Evolutionary conservation across 2,329 filamentous ascomycete genomes (phyloP).

Genomic region (Diaporthe citriasiana): DNA sequence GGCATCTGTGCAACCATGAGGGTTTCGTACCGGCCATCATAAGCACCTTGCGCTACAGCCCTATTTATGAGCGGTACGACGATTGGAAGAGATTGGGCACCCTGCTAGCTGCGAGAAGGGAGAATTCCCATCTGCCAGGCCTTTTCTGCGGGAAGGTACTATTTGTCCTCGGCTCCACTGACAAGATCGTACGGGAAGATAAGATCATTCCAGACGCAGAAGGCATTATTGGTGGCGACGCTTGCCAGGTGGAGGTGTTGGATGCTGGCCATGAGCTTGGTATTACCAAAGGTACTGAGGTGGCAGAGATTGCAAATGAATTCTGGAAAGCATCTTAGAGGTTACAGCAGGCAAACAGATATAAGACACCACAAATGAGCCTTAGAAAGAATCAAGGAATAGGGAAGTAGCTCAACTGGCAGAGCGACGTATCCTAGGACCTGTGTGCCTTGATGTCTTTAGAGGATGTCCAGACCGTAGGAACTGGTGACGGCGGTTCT

Average conservation of each 20-base stretch:
- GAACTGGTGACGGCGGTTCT: constrained; percentile 21
- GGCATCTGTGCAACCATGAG: constrained; percentile 76
- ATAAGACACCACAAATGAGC: background rate
- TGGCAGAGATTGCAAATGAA: constrained; percentile 61
- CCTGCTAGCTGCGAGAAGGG: constrained; percentile 58
- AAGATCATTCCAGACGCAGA: constrained; percentile 75
- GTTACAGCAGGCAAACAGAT: background rate
- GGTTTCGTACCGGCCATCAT: constrained; percentile 81
- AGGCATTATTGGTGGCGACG: constrained; percentile 69
- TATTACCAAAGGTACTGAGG: constrained; percentile 70
- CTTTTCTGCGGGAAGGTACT: constrained; percentile 67
- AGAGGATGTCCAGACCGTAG: constrained; percentile 1
- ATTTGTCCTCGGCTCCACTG: constrained; percentile 75
- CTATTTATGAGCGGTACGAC: constrained; percentile 74
- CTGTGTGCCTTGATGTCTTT: background rate
- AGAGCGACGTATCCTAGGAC: constrained; percentile 14
- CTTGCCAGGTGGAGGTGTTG: constrained; percentile 68
- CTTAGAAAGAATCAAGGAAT: background rate
- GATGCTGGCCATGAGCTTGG: constrained; percentile 79
- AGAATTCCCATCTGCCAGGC: constrained; percentile 51
- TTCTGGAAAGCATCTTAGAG: constrained; percentile 50
- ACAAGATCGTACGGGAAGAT: constrained; percentile 75
- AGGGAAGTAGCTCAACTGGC: constrained; percentile 11
- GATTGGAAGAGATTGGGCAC: constrained; percentile 72
- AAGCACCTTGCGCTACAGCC: constrained; percentile 77